Evolutionary conservation across 1,284 basidiomycete species (phyloP).

Genomic region (Papiliotrema nemorosa): DNA sequence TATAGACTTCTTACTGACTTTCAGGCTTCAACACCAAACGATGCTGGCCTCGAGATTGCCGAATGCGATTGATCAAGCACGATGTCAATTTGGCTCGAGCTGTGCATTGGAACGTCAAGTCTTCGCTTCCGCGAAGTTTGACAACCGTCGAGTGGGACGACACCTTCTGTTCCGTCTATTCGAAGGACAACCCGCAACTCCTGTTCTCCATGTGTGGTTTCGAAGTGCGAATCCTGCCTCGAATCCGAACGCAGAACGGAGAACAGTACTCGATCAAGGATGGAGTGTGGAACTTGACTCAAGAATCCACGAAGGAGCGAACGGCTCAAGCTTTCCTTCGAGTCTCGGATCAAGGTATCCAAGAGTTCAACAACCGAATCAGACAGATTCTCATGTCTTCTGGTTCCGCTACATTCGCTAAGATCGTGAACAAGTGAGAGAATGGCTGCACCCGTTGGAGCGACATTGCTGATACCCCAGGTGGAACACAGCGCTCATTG

Average conservation of each 20-base stretch:
- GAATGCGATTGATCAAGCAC: slow-evolving; percentile 99
- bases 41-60: slow-evolving; percentile 98
- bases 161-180: slow-evolving; percentile 93
- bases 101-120: slow-evolving; percentile 99
- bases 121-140: slow-evolving; percentile 88
- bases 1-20: no score
- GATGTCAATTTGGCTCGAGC: slow-evolving; percentile 98
- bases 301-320: slow-evolving; percentile 93
- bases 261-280: slow-evolving; percentile 96
- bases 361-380: slow-evolving; percentile 94
- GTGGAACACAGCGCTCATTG: slow-evolving; percentile 94
- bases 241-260: slow-evolving; percentile 82
- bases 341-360: slow-evolving; percentile 94
- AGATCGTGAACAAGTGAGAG: slow-evolving; percentile 99
- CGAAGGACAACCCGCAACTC: slow-evolving; percentile 95
- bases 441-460: not conserved
- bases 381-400: slow-evolving; percentile 98
- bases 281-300: slow-evolving; percentile 95
- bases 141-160: slow-evolving; percentile 99
- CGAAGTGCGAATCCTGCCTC: slow-evolving; percentile 90
- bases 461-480: slow-evolving; percentile 3
- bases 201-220: slow-evolving; percentile 99
- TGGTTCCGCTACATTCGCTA: slow-evolving; percentile 96
- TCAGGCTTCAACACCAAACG: slow-evolving; percentile 99
- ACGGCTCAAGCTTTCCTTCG: slow-evolving; percentile 97